A percentile compares a stretch with the other conserved stretches of the same genome.
phyloP scores from a whole-genome alignment of 805 yeast species.

The Wickerhamiella alocasiicola region DNA sequence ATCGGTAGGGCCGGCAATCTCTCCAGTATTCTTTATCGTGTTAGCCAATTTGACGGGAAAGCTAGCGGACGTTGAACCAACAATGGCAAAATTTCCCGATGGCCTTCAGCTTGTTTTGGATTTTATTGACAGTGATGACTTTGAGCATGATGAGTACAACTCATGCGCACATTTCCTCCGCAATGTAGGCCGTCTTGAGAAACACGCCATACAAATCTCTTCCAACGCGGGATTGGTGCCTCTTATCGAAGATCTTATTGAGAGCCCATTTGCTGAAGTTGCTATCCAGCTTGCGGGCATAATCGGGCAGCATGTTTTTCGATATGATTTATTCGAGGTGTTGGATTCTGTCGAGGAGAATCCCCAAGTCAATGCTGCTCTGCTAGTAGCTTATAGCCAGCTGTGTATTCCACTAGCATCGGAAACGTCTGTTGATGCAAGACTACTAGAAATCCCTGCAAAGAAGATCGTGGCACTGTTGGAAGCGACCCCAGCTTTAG shows the following conservation, averaged over 20 bases:
- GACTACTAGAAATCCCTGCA: background rate
- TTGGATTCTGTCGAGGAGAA: constrained; percentile 2
- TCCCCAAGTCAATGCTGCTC: constrained; percentile 4
- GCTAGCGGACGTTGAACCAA: constrained; percentile 1
- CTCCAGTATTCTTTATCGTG: constrained; percentile 6
- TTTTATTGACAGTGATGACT: constrained; percentile 1
- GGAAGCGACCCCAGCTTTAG: constrained; percentile 5
- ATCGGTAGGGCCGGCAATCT: constrained; percentile 4
- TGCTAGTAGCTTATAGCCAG: constrained; percentile 2
- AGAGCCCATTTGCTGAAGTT: constrained; percentile 2
- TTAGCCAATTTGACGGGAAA: constrained; percentile 9
- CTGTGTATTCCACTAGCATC: constrained; percentile 4
- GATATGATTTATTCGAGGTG: background rate
- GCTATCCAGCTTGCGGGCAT: constrained; percentile 10
- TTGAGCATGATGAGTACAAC: constrained; percentile 9
- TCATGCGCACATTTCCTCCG: constrained; percentile 10
- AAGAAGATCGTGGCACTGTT: constrained; percentile 1
- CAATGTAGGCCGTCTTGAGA: constrained; percentile 9
- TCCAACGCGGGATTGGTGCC: background rate
- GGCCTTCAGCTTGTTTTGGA: constrained; percentile 2
- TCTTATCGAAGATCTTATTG: background rate
- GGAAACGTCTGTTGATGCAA: background rate
- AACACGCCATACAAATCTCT: background rate
- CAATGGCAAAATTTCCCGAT: background rate
- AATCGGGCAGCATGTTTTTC: constrained; percentile 1